These are phyloP conservation scores for Eimeria necatrix DNA, from an alignment of 169 alveolate genomes.

Conservation along the genomic window DNA sequence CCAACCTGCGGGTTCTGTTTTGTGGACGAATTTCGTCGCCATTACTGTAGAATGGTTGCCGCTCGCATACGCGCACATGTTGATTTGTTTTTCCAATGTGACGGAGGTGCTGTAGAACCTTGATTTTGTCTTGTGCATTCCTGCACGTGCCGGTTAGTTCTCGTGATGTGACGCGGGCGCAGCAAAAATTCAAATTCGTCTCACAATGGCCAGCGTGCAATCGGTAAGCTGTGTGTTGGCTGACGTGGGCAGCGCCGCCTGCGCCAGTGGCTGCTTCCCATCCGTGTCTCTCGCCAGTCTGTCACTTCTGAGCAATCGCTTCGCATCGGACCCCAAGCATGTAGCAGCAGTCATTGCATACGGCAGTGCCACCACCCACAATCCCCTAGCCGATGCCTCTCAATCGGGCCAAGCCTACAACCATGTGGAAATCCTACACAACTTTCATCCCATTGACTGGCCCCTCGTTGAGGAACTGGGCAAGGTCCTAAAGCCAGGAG, in stretches of 20 bases:
- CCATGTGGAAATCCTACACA: neutral
- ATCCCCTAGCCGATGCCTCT: neutral
- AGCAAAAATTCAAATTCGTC: neutral
- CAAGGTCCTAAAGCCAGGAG: conserved; percentile 6
- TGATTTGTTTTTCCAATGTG: neutral
- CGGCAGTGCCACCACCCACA: conserved; percentile 25
- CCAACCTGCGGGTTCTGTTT: too few species aligned
- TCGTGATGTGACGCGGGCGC: neutral
- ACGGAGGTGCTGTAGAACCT: neutral
- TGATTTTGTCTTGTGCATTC: neutral
- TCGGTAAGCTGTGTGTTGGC: neutral
- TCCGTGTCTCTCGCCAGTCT: neutral
- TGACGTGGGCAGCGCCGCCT: neutral
- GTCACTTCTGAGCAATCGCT: conserved; percentile 18
- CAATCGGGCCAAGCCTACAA: neutral
- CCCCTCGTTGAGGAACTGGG: conserved; percentile 5
- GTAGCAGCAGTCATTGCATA: conserved; percentile 19
- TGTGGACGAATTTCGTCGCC: too few species aligned
- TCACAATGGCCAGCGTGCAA: neutral
- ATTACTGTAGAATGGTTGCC: too few species aligned
- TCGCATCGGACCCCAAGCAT: conserved; percentile 6
- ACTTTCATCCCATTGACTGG: conserved; percentile 9
- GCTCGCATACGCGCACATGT: too few species aligned
- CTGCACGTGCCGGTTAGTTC: neutral
- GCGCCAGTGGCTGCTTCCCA: conserved; percentile 6